These are phyloP conservation scores for Sutorius australiensis DNA, from an alignment of 768 basidiomycete genomes.

Conservation along the genomic window DNA sequence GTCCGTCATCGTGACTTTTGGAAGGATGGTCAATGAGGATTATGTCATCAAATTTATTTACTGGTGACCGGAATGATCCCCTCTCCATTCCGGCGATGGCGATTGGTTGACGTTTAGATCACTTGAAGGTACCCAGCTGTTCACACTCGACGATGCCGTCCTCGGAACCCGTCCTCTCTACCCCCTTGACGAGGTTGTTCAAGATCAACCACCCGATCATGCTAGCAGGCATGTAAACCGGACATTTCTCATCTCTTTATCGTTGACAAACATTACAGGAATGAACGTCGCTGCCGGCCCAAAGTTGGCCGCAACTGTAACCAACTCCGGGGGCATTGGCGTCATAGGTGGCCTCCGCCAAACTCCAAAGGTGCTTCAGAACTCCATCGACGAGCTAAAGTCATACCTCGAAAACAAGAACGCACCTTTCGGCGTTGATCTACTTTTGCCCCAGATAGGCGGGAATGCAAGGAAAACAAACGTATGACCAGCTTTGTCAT, in stretches of 20 bases:
- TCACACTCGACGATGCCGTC: conserved; percentile 53
- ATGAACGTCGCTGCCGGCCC: conserved; percentile 90
- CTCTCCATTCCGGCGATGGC: neutral
- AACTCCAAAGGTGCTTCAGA: conserved; percentile 65
- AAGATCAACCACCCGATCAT: conserved; percentile 80
- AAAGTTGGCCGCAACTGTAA: conserved; percentile 82
- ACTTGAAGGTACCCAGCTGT: neutral
- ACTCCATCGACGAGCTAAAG: conserved; percentile 70
- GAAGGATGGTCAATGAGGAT: neutral
- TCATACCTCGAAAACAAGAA: conserved; percentile 67
- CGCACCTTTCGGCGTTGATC: conserved; percentile 79
- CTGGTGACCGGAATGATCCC: neutral
- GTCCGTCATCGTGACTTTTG: conserved; percentile 26
- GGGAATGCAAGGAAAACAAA: conserved; percentile 84
- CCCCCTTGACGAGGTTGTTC: conserved; percentile 73
- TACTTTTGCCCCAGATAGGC: conserved; percentile 79
- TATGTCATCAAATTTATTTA: conserved; percentile 13
- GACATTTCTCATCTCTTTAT: neutral
- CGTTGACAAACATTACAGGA: conserved; percentile 13
- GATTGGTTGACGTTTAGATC: neutral
- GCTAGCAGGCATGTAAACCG: conserved; percentile 53
- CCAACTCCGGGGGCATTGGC: conserved; percentile 86
- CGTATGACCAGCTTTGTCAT: conserved; percentile 25
- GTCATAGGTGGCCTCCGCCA: conserved; percentile 83
- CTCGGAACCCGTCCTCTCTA: conserved; percentile 60